Conservation (phyloP, 1,284 basidiomycete genomes). For the Chiua sp. region DNA sequence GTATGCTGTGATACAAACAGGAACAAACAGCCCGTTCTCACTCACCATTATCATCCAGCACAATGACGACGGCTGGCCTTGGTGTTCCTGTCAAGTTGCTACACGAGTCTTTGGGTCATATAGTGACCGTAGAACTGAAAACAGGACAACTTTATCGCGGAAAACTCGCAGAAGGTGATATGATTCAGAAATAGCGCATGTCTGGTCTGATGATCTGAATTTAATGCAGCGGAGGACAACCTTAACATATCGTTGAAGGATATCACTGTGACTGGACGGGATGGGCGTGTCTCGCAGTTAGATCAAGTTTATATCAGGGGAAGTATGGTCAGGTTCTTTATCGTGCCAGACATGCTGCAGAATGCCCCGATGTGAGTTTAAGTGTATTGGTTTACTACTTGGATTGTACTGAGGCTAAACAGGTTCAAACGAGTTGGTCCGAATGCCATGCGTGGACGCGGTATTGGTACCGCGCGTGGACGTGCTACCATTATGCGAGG, state of each 20-base stretch:
- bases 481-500: slow-evolving; percentile 97
- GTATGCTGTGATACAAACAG: slow-evolving; percentile 23
- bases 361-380: slow-evolving; percentile 95
- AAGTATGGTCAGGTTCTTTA: slow-evolving; percentile 98
- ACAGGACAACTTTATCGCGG: slow-evolving; percentile 97
- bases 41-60: slow-evolving; percentile 15
- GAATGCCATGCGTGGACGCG: slow-evolving; percentile 97
- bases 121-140: slow-evolving; percentile 98
- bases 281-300: slow-evolving; percentile 98
- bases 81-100: slow-evolving; percentile 93
- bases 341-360: slow-evolving; percentile 99
- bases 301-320: slow-evolving; percentile 99
- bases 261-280: slow-evolving; percentile 97
- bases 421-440: slow-evolving; percentile 99
- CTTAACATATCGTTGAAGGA: slow-evolving; percentile 97
- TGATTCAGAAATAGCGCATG: slow-evolving; percentile 19
- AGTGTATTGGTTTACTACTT: not conserved
- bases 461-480: slow-evolving; percentile 98
- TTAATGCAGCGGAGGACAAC: slow-evolving; percentile 90
- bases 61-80: slow-evolving; percentile 56
- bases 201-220: slow-evolving; percentile 27
- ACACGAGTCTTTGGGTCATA: slow-evolving; percentile 94
- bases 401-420: slow-evolving; percentile 17
- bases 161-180: slow-evolving; percentile 91
- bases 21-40: slow-evolving; percentile 18